These are phyloP conservation scores for Pseudocercospora macadamiae DNA, from an alignment of 2,329 filamentous ascomycete species.

Conservation along the genomic window DNA sequence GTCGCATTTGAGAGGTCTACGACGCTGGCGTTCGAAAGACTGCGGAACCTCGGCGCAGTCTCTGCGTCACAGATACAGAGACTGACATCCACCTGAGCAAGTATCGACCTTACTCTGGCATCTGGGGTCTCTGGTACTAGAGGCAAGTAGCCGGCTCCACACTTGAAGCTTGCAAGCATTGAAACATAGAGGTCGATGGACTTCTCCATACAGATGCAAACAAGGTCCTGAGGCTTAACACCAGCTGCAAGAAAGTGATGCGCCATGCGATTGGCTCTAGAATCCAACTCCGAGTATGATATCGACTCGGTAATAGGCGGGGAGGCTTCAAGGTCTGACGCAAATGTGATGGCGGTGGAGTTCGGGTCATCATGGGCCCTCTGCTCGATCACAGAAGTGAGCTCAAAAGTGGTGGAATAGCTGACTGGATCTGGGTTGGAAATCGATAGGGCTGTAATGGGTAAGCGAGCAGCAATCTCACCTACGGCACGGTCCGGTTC, in stretches of 20 bases:
- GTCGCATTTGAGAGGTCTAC: conserved; percentile 39
- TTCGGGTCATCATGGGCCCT: conserved; percentile 55
- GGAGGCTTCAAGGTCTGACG: conserved; percentile 49
- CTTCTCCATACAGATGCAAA: conserved; percentile 78
- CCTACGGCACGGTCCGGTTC: conserved; percentile 40
- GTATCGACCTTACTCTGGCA: conserved; percentile 63
- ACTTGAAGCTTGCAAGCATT: conserved; percentile 74
- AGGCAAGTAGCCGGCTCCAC: conserved; percentile 78
- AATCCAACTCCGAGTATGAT: conserved; percentile 68
- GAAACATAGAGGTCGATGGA: conserved; percentile 71
- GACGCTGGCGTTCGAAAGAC: conserved; percentile 10
- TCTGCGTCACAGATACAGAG: conserved; percentile 48
- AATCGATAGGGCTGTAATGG: conserved; percentile 41
- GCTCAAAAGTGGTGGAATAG: conserved; percentile 35
- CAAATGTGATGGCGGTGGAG: conserved; percentile 67
- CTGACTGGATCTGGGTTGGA: conserved; percentile 43
- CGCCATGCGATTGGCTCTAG: conserved; percentile 66
- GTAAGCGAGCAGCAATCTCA: conserved; percentile 36
- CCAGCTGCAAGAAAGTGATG: conserved; percentile 55
- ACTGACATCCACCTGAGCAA: conserved; percentile 61
- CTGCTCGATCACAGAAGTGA: conserved; percentile 56
- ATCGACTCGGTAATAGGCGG: conserved; percentile 48
- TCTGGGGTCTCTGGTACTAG: conserved; percentile 71
- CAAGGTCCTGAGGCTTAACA: conserved; percentile 57
- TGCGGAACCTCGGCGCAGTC: conserved; percentile 21